Base-by-base conservation (phyloP, 345 rosid genomes). In the Brassica cretica region DNA sequence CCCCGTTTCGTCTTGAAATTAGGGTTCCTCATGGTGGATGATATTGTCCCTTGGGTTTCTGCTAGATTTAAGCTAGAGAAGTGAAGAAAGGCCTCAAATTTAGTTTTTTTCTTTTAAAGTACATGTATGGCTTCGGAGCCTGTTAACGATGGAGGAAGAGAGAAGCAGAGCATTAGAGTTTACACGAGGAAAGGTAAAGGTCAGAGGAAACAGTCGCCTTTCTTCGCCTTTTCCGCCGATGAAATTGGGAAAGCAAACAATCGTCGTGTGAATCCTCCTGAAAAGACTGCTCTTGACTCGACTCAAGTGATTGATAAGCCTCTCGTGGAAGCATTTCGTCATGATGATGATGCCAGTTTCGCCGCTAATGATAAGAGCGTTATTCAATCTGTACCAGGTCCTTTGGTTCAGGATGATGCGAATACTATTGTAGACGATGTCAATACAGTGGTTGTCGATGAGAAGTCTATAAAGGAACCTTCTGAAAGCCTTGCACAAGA, bases 91-190 rank as follows among this genome's bases (percentile, higher is more conserved):
- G 7, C 62, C 15, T 39, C 27, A 14, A 79, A 68, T 80, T 85
- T 79, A 86, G 83, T 89, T 79, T 60, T 51, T 77, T 61, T 25
- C 3, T 59, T 65, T 0, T 1, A 2, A 72, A 82, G 74, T 89
- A 82, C 85, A 84, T 91, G 97, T 83, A 95, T 93, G 99, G 99
- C 97, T 85, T 95, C 97, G 69, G 96, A 85, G 90, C 85, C 88
- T 78, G 82, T 83, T 76, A 90, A 80, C 55, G 90, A 85, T 81
- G 97, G 84, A 32, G 81, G 78, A 5, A 87, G 84, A 76, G 94
- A 91, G 86, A 93, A 84, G 81, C 90, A 81, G 83, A 89, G 87
- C 75, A 88, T 79, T 41, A 92, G 81, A 78, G 99, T 95, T 16
- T 95, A 95, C 71, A 89, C 85, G 11, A 87, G 99, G 82, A 95